A percentile compares a stretch with the other conserved stretches of the same genome.
Conservation (phyloP, 345 rosid species). For the Camelina sativa region DNA sequence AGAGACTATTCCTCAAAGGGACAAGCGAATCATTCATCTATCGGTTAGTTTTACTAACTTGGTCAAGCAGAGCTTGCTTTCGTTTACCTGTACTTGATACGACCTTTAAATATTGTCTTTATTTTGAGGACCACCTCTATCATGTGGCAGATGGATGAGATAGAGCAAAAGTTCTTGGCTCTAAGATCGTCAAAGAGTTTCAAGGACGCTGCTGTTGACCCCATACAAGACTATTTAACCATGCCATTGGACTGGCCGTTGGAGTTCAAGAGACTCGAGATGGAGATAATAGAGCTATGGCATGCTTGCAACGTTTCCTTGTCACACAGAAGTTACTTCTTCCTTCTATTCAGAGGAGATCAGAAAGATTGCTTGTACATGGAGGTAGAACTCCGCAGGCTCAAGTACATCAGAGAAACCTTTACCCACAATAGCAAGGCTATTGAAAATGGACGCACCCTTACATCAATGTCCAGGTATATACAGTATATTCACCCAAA, state of each 20-base stretch:
- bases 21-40: conserved; percentile 48
- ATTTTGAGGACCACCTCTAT: conserved; percentile 18
- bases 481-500: not conserved
- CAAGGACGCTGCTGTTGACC: conserved; percentile 78
- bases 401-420: conserved; percentile 64
- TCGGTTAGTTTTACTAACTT: conserved; percentile 45
- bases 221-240: conserved; percentile 58
- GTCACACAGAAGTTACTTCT: conserved; percentile 92
- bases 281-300: conserved; percentile 84
- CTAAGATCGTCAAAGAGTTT: conserved; percentile 50
- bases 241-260: conserved; percentile 53
- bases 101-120: conserved; percentile 7
- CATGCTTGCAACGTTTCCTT: conserved; percentile 73
- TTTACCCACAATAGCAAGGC: conserved; percentile 55
- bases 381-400: conserved; percentile 87
- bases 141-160: conserved; percentile 55
- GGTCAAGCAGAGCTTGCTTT: conserved; percentile 27
- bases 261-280: conserved; percentile 71
- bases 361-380: conserved; percentile 75
- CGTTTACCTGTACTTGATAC: conserved; percentile 13
- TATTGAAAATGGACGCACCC: conserved; percentile 55
- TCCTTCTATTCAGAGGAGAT: conserved; percentile 79
- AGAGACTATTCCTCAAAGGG: conserved; percentile 39
- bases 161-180: conserved; percentile 40
- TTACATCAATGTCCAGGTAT: conserved; percentile 65